phyloP scores from a whole-genome alignment of 2,329 filamentous ascomycete species.

The Aurifilum marmelostoma region DNA sequence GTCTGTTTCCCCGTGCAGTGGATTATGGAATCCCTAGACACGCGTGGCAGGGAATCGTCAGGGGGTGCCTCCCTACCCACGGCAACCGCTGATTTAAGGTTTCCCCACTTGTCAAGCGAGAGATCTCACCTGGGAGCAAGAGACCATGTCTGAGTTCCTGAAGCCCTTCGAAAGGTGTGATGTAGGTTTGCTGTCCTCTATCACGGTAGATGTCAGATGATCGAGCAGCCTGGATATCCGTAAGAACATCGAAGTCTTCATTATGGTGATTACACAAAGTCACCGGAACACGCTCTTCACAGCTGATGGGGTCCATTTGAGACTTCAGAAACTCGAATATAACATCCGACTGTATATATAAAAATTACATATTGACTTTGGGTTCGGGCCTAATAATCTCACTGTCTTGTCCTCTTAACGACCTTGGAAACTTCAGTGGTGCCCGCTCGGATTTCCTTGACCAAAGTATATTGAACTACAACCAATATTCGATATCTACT shows the following conservation, averaged over 20 bases:
- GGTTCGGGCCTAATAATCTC: neutral
- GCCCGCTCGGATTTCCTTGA: neutral
- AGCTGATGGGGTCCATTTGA: no score
- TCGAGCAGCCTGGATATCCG: neutral
- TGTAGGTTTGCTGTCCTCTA: neutral
- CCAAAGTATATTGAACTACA: neutral
- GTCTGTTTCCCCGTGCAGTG: neutral
- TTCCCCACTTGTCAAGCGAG: slow-evolving; percentile 5
- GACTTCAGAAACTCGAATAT: no score
- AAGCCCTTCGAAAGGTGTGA: neutral
- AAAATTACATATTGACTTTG: no score
- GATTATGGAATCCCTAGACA: neutral
- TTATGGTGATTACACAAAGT: no score
- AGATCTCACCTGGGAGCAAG: neutral
- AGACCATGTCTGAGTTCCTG: neutral
- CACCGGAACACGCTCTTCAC: no score
- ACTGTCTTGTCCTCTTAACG: neutral
- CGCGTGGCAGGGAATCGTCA: neutral
- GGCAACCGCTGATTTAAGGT: neutral
- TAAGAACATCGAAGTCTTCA: no score
- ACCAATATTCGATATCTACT: neutral
- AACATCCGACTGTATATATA: neutral
- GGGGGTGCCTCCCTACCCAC: neutral
- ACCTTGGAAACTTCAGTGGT: no score
- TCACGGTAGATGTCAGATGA: neutral